Evolutionary conservation across 345 rosid genomes (phyloP).

Genomic region (Atalantia buxifolia): DNA sequence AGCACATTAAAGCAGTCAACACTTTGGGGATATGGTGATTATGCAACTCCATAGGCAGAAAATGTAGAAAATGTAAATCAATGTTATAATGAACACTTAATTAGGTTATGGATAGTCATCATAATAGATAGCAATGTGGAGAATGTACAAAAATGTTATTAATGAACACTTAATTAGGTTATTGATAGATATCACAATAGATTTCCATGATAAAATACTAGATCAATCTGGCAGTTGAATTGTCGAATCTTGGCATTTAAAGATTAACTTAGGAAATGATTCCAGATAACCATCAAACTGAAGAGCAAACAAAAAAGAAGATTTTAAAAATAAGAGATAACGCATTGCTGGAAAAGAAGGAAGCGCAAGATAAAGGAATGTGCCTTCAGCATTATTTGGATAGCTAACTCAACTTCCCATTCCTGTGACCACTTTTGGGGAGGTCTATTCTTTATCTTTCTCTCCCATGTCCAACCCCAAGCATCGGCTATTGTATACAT

Average conservation of each 20-base stretch:
- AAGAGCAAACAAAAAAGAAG: not conserved
- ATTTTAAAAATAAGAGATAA: not conserved
- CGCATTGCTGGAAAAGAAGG: not conserved
- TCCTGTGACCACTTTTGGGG: conserved; percentile 93
- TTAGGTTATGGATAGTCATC: not conserved
- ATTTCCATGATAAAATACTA: not conserved
- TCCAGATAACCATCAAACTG: not conserved
- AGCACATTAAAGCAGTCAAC: not conserved
- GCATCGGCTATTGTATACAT: conserved; percentile 97
- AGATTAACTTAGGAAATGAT: not conserved
- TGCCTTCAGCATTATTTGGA: conserved; percentile 76
- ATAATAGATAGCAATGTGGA: not conserved
- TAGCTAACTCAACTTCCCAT: conserved; percentile 92
- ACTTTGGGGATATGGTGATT: not conserved
- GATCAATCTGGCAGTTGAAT: not conserved
- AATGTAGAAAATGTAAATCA: not conserved
- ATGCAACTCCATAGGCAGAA: not conserved
- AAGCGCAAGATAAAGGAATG: conserved; percentile 16
- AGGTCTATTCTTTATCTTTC: conserved; percentile 59
- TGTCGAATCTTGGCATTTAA: not conserved
- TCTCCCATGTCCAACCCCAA: conserved; percentile 99
- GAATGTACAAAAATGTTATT: too few relatives aligned
- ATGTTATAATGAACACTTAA: not conserved
- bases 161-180: too few relatives aligned
- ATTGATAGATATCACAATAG: too few relatives aligned